Percentiles rank a stretch among this genome's conserved stretches.
Evolutionary conservation across 306 rosid genomes (phyloP).

Genomic region (Geum urbanum): DNA sequence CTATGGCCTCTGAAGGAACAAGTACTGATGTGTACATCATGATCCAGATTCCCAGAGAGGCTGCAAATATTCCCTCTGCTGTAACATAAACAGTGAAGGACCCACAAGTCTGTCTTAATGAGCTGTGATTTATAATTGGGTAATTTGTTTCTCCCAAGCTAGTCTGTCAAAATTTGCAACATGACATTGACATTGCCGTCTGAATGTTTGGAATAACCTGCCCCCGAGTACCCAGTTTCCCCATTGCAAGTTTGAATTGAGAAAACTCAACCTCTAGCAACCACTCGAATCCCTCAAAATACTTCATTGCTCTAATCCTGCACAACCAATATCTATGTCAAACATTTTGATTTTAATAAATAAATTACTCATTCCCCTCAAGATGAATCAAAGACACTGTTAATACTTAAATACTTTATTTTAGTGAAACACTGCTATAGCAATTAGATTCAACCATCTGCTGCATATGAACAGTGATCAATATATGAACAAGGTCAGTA

Average conservation of each 20-base stretch:
- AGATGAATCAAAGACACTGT: too few species aligned
- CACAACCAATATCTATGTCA: too few species aligned
- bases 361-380: too few species aligned
- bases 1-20: neutral
- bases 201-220: neutral
- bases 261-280: neutral
- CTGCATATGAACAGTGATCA: too few species aligned
- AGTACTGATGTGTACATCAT: neutral
- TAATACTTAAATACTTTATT: too few species aligned
- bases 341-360: too few species aligned
- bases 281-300: too few species aligned
- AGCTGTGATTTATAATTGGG: conserved; percentile 9
- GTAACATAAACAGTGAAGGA: neutral
- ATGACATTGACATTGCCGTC: neutral
- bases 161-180: conserved; percentile 2
- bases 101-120: neutral
- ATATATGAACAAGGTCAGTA: too few species aligned
- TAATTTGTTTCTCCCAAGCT: neutral
- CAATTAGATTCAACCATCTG: too few species aligned
- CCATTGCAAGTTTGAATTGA: neutral
- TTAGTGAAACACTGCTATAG: too few species aligned
- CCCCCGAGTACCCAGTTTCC: neutral
- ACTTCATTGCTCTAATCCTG: too few species aligned
- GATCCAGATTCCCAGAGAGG: neutral
- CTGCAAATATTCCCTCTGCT: neutral